phyloP scores from a whole-genome alignment of 2,329 filamentous ascomycete genomes.

The Huntiella bhutanensis region DNA sequence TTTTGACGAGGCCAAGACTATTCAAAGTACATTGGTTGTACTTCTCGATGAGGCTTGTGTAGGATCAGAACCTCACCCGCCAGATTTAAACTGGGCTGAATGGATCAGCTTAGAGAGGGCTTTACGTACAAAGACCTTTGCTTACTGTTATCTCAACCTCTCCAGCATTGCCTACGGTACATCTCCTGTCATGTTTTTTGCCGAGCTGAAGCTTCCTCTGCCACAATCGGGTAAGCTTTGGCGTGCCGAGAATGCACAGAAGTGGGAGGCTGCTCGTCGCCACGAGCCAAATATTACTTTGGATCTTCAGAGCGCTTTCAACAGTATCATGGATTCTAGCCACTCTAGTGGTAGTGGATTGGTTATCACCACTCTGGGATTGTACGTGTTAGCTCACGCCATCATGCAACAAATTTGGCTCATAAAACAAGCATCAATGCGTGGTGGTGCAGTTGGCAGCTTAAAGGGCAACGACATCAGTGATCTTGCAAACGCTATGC shows the following conservation, averaged over 20 bases:
- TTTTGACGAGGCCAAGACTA: slow-evolving; percentile 36
- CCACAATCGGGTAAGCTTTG: slow-evolving; percentile 37
- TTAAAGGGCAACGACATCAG: slow-evolving; percentile 37
- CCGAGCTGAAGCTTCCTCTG: slow-evolving; percentile 35
- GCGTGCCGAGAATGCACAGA: slow-evolving; percentile 37
- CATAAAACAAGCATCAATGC: slow-evolving; percentile 42
- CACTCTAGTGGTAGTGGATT: neutral
- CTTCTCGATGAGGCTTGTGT: slow-evolving; percentile 40
- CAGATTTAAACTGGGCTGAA: slow-evolving; percentile 30
- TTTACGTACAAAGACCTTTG: slow-evolving; percentile 39
- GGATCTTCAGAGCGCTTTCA: slow-evolving; percentile 37
- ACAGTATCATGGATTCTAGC: slow-evolving; percentile 24
- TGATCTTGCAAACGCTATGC: slow-evolving; percentile 34
- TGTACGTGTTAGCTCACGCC: slow-evolving; percentile 54
- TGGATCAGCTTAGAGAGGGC: slow-evolving; percentile 39
- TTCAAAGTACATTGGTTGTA: slow-evolving; percentile 39
- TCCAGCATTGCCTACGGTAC: slow-evolving; percentile 42
- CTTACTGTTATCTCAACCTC: slow-evolving; percentile 44
- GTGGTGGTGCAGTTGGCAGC: slow-evolving; percentile 28
- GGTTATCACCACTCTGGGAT: slow-evolving; percentile 41
- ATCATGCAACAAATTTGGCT: slow-evolving; percentile 55
- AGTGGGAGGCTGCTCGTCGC: slow-evolving; percentile 39
- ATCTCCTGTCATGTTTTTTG: slow-evolving; percentile 39
- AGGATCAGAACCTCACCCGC: slow-evolving; percentile 1
- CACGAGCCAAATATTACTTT: slow-evolving; percentile 31